phyloP scores from a whole-genome alignment of 108 stramenopile species.

The Ochromonas danica region DNA sequence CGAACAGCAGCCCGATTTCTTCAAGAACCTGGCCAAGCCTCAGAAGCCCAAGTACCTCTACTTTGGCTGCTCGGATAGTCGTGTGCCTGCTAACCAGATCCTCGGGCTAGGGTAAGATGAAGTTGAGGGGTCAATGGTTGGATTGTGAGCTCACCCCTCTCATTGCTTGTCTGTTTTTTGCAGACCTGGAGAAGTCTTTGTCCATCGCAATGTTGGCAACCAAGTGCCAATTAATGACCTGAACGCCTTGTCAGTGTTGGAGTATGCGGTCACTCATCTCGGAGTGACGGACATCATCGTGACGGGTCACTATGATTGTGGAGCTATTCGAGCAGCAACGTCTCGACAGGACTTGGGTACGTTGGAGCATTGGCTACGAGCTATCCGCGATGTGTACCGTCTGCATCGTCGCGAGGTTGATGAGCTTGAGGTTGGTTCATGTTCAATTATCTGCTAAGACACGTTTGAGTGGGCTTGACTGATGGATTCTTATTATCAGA shows the following conservation, averaged over 20 bases:
- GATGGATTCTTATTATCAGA: no score
- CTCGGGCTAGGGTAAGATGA: slow-evolving; percentile 47
- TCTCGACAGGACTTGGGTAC: slow-evolving; percentile 29
- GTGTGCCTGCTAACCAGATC: slow-evolving; percentile 63
- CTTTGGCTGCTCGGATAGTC: slow-evolving; percentile 66
- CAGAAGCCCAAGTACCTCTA: slow-evolving; percentile 55
- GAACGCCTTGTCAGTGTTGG: slow-evolving; percentile 58
- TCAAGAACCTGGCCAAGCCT: neutral
- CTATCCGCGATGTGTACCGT: slow-evolving; percentile 34
- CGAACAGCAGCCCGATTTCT: neutral
- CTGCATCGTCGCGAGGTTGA: slow-evolving; percentile 1
- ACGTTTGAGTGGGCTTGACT: no score
- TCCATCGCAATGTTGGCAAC: slow-evolving; percentile 55
- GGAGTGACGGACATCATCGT: slow-evolving; percentile 33
- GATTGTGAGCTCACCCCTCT: no score
- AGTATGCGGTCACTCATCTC: slow-evolving; percentile 55
- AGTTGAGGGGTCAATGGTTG: no score
- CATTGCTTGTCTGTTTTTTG: no score
- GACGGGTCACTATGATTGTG: slow-evolving; percentile 35
- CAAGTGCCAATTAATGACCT: slow-evolving; percentile 61
- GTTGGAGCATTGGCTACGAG: slow-evolving; percentile 29
- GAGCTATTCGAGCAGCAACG: slow-evolving; percentile 29
- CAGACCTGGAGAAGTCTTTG: slow-evolving; percentile 38
- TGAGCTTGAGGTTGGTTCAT: no score
- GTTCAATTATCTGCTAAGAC: no score